These are phyloP conservation scores for Trifolium subterraneum DNA, from an alignment of 306 rosid species.

Conservation along the genomic window DNA sequence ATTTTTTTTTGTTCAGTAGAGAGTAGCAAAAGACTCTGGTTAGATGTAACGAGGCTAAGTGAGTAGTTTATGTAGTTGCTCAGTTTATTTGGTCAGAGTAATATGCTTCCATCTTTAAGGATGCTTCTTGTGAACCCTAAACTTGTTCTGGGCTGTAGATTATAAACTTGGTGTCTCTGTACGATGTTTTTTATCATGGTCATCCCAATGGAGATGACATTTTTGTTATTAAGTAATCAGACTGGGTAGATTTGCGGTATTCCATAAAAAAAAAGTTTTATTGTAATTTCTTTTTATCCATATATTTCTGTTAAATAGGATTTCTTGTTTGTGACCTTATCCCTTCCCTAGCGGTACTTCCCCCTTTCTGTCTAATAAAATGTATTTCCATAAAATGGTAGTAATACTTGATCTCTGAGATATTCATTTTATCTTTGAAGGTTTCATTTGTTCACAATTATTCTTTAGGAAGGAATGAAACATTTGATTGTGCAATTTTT, in stretches of 20 bases:
- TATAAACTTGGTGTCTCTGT: constrained; percentile 9
- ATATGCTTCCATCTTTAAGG: constrained; percentile 21
- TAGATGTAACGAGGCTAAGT: constrained; percentile 25
- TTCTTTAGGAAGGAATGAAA: constrained; percentile 25
- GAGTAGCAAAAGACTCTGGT: constrained; percentile 21
- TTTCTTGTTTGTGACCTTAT: constrained; percentile 34
- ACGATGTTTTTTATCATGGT: background rate
- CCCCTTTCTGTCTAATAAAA: constrained; percentile 15
- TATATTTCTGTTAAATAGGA: constrained; percentile 11
- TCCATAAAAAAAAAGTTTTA: background rate
- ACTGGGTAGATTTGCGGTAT: constrained; percentile 23
- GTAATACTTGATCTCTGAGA: constrained; percentile 23
- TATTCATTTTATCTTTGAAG: constrained; percentile 22
- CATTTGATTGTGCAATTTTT: constrained; percentile 8
- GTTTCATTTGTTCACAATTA: constrained; percentile 11
- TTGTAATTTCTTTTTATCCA: background rate
- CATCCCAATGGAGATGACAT: constrained; percentile 25
- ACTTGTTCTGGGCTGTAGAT: background rate
- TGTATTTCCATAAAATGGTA: background rate
- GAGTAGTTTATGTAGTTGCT: constrained; percentile 12
- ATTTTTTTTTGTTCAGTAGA: constrained; percentile 27
- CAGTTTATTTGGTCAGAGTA: constrained; percentile 25
- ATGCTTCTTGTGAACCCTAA: background rate
- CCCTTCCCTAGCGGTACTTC: constrained; percentile 1
- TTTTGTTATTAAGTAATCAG: constrained; percentile 16